Evolutionary conservation across 1,284 basidiomycete species (phyloP).

Genomic region (Kwoniella shivajii): DNA sequence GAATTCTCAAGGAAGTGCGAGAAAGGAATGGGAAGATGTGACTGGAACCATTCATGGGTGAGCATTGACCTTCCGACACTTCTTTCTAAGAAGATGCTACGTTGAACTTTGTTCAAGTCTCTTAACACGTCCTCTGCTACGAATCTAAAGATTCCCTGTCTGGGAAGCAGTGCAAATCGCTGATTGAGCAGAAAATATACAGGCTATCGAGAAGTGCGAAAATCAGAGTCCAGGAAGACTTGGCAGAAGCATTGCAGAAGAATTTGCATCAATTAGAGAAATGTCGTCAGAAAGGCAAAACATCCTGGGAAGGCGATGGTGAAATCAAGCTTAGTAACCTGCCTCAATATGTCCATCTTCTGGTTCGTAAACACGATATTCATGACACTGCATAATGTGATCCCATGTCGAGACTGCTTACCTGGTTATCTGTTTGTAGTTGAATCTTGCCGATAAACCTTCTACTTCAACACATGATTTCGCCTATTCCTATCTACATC

Average conservation of each 20-base stretch:
- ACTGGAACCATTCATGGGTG: conserved; percentile 22
- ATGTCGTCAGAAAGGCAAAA: conserved; percentile 14
- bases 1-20: conserved; percentile 24
- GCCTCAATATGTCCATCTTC: conserved; percentile 43
- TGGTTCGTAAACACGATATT: conserved; percentile 21
- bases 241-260: conserved; percentile 37
- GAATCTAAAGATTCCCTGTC: too few species aligned
- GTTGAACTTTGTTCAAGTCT: too few species aligned
- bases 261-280: conserved; percentile 21
- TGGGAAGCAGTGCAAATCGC: too few species aligned
- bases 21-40: conserved; percentile 40
- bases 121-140: too few species aligned
- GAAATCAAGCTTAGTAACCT: conserved; percentile 37
- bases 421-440: too few species aligned
- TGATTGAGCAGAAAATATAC: too few species aligned
- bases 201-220: conserved; percentile 28
- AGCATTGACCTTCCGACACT: not conserved
- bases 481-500: conserved; percentile 32
- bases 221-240: conserved; percentile 36
- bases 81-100: too few species aligned
- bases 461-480: conserved; percentile 24
- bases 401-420: not conserved
- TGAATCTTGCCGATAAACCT: conserved; percentile 33
- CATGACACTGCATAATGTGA: not conserved
- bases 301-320: conserved; percentile 35